Percentiles rank a stretch among this genome's conserved stretches.
Conservation (phyloP, 2,329 filamentous ascomycete genomes). For the Penicillium sp. region DNA sequence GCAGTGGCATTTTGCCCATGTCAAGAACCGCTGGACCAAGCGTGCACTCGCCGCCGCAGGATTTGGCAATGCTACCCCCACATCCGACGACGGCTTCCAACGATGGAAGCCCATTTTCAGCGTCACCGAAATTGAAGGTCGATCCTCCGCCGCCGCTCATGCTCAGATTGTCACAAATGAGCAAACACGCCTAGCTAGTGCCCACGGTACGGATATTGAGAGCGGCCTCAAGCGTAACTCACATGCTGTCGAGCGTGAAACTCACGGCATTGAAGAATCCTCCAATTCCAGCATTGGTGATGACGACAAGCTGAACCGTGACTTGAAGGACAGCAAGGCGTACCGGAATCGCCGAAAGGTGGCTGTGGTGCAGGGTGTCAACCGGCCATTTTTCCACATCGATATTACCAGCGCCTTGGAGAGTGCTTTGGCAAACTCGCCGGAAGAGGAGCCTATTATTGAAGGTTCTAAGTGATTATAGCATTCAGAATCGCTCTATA, state of each 20-base stretch:
- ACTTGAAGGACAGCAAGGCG: conserved; percentile 54
- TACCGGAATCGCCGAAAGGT: conserved; percentile 47
- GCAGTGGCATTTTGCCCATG: conserved; percentile 94
- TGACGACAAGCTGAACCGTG: conserved; percentile 50
- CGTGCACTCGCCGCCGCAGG: conserved; percentile 84
- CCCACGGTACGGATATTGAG: conserved; percentile 33
- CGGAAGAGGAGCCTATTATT: conserved; percentile 41
- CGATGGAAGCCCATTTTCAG: conserved; percentile 96
- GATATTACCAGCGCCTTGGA: conserved; percentile 89
- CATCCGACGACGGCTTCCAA: conserved; percentile 59
- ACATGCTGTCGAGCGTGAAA: conserved; percentile 38
- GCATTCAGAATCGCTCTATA: conserved; percentile 1
- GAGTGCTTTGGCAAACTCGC: conserved; percentile 80
- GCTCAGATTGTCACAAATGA: conserved; percentile 70
- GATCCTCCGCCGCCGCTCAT: conserved; percentile 68
- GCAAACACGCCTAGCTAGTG: conserved; percentile 40
- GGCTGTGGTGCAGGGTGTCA: conserved; percentile 81
- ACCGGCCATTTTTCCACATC: conserved; percentile 90
- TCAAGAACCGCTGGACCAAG: conserved; percentile 95
- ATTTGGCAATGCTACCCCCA: conserved; percentile 77
- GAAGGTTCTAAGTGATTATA: not conserved
- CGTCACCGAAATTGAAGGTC: conserved; percentile 82
- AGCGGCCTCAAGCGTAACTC: conserved; percentile 38
- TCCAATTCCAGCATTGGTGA: conserved; percentile 36
- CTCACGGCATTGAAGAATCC: conserved; percentile 33